phyloP scores from a whole-genome alignment of 2,329 filamentous ascomycete species.

The Beauveria scarabaeidicola region DNA sequence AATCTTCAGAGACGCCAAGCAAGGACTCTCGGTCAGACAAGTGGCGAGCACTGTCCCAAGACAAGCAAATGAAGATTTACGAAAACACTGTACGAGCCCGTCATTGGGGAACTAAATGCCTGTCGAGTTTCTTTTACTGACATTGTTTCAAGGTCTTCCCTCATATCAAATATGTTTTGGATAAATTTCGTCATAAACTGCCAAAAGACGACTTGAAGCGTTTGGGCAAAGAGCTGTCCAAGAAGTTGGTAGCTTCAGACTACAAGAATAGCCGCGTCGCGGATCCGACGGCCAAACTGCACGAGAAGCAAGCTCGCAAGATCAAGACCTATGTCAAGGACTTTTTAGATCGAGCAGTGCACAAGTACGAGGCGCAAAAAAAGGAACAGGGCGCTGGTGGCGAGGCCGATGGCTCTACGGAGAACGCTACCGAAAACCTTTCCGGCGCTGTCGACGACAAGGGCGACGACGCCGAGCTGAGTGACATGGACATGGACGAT shows the following conservation, averaged over 20 bases:
- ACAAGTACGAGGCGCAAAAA: conserved; percentile 62
- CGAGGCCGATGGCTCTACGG: conserved; percentile 34
- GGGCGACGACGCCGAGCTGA: conserved; percentile 23
- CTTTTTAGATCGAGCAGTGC: conserved; percentile 78
- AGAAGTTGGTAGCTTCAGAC: conserved; percentile 85
- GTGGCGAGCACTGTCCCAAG: conserved; percentile 59
- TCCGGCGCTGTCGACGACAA: conserved; percentile 20
- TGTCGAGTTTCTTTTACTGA: not conserved
- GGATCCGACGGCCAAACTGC: conserved; percentile 63
- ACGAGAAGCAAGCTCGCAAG: conserved; percentile 69
- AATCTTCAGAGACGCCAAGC: conserved; percentile 44
- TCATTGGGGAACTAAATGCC: conserved; percentile 12
- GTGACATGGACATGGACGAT: conserved; percentile 36
- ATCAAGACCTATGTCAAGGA: conserved; percentile 77
- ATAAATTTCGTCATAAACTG: conserved; percentile 80
- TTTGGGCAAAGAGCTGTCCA: conserved; percentile 60
- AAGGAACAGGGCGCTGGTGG: conserved; percentile 50
- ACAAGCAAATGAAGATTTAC: conserved; percentile 93
- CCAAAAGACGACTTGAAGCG: conserved; percentile 67
- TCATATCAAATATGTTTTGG: conserved; percentile 74
- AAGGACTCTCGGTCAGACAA: conserved; percentile 58
- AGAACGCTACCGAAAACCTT: conserved; percentile 35
- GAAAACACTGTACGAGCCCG: conserved; percentile 69
- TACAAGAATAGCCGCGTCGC: conserved; percentile 83
- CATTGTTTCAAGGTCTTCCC: conserved; percentile 58